Evolutionary conservation across 2,329 filamentous ascomycete genomes (phyloP).

Genomic region (Colletotrichum eremochloae): DNA sequence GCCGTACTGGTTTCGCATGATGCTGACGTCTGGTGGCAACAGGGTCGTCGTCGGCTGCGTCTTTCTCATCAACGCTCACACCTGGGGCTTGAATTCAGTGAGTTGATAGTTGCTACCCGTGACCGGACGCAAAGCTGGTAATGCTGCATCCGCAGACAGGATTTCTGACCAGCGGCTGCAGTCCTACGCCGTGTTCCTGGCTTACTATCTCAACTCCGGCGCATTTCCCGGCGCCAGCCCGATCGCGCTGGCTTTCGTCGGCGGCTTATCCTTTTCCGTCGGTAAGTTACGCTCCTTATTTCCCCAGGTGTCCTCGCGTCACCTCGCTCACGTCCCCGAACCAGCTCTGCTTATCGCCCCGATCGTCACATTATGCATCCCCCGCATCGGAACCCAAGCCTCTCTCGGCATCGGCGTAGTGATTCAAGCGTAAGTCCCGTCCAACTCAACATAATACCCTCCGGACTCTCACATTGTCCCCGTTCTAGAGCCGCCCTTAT

Average conservation of each 20-base stretch:
- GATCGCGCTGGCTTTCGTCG: constrained; percentile 83
- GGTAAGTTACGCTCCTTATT: constrained; percentile 47
- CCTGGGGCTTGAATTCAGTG: constrained; percentile 80
- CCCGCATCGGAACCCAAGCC: constrained; percentile 72
- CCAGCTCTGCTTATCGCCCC: constrained; percentile 76
- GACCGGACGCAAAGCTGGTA: background rate
- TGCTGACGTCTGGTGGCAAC: constrained; percentile 9
- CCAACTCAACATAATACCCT: background rate
- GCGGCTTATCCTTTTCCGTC: constrained; percentile 74
- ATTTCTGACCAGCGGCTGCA: constrained; percentile 44
- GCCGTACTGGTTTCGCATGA: background rate
- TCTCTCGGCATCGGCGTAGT: constrained; percentile 75
- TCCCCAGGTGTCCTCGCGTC: background rate
- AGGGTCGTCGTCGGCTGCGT: constrained; percentile 68
- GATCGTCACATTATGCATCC: constrained; percentile 71
- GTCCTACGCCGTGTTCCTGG: constrained; percentile 71
- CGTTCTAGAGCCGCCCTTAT: constrained; percentile 67
- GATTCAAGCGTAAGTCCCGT: constrained; percentile 63
- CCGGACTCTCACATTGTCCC: background rate
- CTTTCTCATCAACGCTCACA: constrained; percentile 75
- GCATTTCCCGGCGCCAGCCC: constrained; percentile 73
- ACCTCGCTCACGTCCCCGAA: constrained; percentile 48
- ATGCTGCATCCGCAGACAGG: too few relatives aligned
- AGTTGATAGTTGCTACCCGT: constrained; percentile 42
- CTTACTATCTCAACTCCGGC: constrained; percentile 68